Evolutionary conservation across 768 basidiomycete species (phyloP).

Genomic region (Lactarius trivialis): DNA sequence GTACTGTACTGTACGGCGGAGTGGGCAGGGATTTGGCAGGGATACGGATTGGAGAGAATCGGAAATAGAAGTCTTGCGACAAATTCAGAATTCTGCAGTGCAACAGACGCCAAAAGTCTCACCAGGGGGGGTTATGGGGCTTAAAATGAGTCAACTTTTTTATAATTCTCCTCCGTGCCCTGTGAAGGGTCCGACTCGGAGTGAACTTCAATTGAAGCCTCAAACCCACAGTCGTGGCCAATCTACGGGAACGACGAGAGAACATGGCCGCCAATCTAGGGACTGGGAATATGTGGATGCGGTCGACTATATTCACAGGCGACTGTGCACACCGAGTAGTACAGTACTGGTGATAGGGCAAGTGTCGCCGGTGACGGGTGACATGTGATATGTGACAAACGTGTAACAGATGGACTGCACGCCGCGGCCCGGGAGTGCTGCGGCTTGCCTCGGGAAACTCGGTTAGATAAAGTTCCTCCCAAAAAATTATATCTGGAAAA

Average conservation of each 20-base stretch:
- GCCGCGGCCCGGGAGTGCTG: too few relatives aligned
- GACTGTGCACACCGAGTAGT: too few relatives aligned
- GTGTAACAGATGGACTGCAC: background rate
- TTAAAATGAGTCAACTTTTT: background rate
- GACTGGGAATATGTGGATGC: background rate
- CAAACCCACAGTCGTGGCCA: background rate
- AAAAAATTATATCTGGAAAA: too few relatives aligned
- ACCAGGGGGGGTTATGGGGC: background rate
- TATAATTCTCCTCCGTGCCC: background rate
- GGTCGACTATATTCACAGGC: too few relatives aligned
- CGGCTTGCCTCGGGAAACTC: background rate
- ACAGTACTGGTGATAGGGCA: too few relatives aligned
- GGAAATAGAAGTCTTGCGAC: background rate
- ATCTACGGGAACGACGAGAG: background rate
- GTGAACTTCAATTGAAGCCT: background rate
- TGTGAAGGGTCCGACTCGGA: background rate
- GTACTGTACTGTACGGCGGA: too few relatives aligned
- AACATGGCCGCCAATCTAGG: background rate
- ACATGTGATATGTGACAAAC: background rate
- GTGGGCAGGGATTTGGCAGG: background rate
- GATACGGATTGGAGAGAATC: constrained; percentile 5
- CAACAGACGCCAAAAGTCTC: background rate
- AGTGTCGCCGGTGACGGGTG: background rate
- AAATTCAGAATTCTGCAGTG: background rate
- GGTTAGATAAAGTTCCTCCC: too few relatives aligned